These are phyloP conservation scores for Cucurbita argyrosperma DNA, from an alignment of 306 rosid species.

Conservation along the genomic window DNA sequence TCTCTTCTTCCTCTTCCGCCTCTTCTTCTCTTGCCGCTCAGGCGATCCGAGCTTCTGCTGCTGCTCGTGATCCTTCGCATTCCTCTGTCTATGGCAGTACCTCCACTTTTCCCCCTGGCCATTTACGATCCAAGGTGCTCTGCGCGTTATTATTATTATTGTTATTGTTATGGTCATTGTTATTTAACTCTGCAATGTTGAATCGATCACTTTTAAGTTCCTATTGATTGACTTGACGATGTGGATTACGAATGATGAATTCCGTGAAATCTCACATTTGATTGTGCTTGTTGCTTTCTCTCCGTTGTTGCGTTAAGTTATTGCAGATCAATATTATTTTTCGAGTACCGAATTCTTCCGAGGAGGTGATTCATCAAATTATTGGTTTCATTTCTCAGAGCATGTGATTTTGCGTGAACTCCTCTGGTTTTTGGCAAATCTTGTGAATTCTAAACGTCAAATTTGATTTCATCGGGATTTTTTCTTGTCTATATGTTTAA, in stretches of 20 bases:
- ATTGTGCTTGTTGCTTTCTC: neutral
- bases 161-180: no score
- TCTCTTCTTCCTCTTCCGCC: constrained; percentile 12
- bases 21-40: constrained; percentile 55
- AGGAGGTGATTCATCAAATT: neutral
- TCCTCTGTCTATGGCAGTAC: constrained; percentile 18
- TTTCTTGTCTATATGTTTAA: neutral
- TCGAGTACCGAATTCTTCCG: neutral
- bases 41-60: constrained; percentile 61
- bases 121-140: constrained; percentile 43
- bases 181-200: neutral
- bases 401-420: neutral
- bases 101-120: constrained; percentile 16
- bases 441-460: neutral
- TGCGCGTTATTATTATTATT: no score
- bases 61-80: constrained; percentile 32
- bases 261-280: neutral
- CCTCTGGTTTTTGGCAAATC: neutral
- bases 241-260: neutral
- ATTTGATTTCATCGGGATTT: no score
- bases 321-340: neutral
- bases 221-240: neutral
- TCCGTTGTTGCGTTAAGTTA: neutral
- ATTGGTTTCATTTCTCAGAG: neutral
- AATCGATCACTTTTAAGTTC: neutral